Percentiles rank a stretch among this genome's conserved stretches.
Conservation (phyloP, 805 yeast genomes). For the Saturnispora diversa region DNA sequence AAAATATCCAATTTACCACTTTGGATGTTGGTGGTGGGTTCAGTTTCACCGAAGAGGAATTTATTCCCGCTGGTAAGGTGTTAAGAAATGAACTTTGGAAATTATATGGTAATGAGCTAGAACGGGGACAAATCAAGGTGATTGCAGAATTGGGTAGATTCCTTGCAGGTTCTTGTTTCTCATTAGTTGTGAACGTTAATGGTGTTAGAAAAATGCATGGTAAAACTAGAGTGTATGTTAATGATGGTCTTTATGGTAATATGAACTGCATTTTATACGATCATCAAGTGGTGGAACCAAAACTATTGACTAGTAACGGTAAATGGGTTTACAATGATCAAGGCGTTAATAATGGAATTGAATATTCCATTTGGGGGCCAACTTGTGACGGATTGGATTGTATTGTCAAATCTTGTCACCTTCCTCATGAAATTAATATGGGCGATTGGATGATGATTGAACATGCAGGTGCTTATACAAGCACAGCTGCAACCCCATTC, state of each 20-base stretch:
- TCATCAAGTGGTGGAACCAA: constrained; percentile 74
- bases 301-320: constrained; percentile 50
- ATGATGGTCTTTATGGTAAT: constrained; percentile 94
- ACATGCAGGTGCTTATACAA: constrained; percentile 84
- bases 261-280: constrained; percentile 90
- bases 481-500: constrained; percentile 86
- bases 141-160: constrained; percentile 95
- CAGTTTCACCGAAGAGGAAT: constrained; percentile 39
- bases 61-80: constrained; percentile 49
- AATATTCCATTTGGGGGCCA: constrained; percentile 91
- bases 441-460: constrained; percentile 93
- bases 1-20: constrained; percentile 39
- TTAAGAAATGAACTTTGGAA: constrained; percentile 48
- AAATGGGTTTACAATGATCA: constrained; percentile 19
- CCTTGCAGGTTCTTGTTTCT: constrained; percentile 77
- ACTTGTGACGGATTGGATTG: constrained; percentile 97
- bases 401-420: constrained; percentile 43
- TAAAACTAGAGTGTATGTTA: constrained; percentile 71
- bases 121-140: constrained; percentile 33
- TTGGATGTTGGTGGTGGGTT: constrained; percentile 95
- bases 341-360: constrained; percentile 14
- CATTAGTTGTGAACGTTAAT: constrained; percentile 74
- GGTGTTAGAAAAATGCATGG: constrained; percentile 52
- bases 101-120: constrained; percentile 45
- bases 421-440: constrained; percentile 55